Percentiles rank a stretch among this genome's conserved stretches.
Evolutionary conservation across 768 basidiomycete species (phyloP).

Genomic region (Dentipellis sp.): DNA sequence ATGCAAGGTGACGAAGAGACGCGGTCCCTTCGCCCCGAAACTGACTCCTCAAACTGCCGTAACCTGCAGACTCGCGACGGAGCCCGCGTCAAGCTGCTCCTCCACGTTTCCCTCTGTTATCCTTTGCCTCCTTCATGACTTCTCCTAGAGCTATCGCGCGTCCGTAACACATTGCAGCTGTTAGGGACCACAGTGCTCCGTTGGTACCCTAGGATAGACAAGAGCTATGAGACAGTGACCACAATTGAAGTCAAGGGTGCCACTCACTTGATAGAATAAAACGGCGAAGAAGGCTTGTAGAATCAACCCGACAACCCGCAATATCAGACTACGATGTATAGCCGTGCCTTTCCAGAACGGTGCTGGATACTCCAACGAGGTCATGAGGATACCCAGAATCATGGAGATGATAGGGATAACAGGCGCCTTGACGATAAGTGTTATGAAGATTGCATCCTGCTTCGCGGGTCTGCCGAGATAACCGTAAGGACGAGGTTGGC

Average conservation of each 20-base stretch:
- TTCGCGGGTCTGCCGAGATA: conserved; percentile 24
- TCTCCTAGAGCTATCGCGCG: conserved; percentile 64
- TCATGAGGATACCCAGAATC: conserved; percentile 44
- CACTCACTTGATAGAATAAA: conserved; percentile 70
- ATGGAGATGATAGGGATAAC: conserved; percentile 65
- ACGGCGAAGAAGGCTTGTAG: conserved; percentile 54
- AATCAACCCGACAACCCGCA: conserved; percentile 54
- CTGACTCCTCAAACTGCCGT: conserved; percentile 15
- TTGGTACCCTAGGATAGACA: conserved; percentile 63
- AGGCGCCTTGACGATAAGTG: conserved; percentile 69
- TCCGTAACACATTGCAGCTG: conserved; percentile 59
- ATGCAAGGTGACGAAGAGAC: not conserved
- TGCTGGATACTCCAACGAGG: conserved; percentile 67
- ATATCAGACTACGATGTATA: conserved; percentile 55
- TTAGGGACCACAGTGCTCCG: conserved; percentile 69
- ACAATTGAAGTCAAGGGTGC: not conserved
- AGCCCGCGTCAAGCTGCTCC: conserved; percentile 33
- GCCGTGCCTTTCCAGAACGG: conserved; percentile 44
- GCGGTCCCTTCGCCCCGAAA: conserved; percentile 10
- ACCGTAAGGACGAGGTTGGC: conserved; percentile 42
- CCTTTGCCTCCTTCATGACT: conserved; percentile 54
- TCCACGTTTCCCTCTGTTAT: conserved; percentile 49
- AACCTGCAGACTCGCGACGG: conserved; percentile 1
- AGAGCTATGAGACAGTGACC: not conserved
- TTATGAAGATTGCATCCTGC: conserved; percentile 45